These are phyloP conservation scores for Gossypium gossypioides DNA, from an alignment of 441 rosid species.

Conservation along the genomic window DNA sequence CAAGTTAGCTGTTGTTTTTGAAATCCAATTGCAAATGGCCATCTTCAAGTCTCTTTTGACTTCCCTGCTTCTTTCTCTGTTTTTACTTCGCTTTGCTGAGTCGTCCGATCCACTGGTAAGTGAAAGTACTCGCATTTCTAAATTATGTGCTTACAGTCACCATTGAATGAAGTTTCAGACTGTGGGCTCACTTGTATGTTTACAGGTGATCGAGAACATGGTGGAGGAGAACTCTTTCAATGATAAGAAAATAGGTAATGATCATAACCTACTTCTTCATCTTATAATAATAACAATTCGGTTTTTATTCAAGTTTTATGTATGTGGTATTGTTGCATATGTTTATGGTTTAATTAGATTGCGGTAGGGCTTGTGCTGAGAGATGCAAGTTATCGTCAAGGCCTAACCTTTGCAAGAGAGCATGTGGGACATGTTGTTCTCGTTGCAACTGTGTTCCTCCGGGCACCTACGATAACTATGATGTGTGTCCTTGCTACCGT, in stretches of 20 bases:
- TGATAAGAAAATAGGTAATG: conserved; percentile 1
- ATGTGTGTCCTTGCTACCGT: conserved; percentile 62
- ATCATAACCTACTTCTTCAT: not conserved
- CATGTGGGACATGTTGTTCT: conserved; percentile 54
- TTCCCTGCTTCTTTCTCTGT: conserved; percentile 44
- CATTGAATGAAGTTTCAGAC: not conserved
- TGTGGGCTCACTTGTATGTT: not conserved
- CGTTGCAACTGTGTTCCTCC: conserved; percentile 70
- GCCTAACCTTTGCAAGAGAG: conserved; percentile 45
- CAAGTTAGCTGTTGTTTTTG: not conserved
- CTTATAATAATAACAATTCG: no score
- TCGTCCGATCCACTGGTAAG: conserved; percentile 29
- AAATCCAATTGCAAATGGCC: conserved; percentile 5
- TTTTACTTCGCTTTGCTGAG: conserved; percentile 32
- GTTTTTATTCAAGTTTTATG: not conserved
- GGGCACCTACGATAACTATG: conserved; percentile 52
- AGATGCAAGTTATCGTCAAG: conserved; percentile 52
- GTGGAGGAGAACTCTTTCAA: not conserved
- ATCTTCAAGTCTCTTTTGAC: conserved; percentile 31
- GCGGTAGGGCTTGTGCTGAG: conserved; percentile 37
- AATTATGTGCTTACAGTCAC: not conserved
- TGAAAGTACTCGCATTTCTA: not conserved
- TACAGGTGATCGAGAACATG: not conserved
- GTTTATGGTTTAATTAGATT: conserved; percentile 23
- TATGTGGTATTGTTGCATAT: not conserved